Base-by-base conservation (phyloP, 2,329 filamentous ascomycete genomes). In the Onygenales sp. region DNA sequence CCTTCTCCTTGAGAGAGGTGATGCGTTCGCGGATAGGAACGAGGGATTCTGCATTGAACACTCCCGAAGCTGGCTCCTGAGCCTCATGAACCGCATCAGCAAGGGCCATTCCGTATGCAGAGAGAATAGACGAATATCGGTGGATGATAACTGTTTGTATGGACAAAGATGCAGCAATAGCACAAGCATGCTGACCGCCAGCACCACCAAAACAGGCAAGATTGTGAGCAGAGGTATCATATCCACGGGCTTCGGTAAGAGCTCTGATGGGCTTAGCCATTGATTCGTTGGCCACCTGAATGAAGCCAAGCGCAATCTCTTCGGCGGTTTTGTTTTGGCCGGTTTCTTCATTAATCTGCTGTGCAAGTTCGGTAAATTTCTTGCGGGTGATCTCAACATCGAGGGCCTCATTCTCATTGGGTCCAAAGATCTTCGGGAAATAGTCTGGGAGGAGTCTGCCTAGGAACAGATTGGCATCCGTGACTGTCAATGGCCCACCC, bases 361-460 rank as follows among this genome's bases (percentile, higher is more conserved):
- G 78, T 0, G 89, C 82, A 8, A 96, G 74, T 60, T 90, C 83
- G 57, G 86, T 78, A 56, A 96, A 87, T 1, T 88, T 78, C 61
- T 80, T 83, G 65, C 83, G 80, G 61, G 88, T 95, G 0, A 87
- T 86, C 53, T 86, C 79, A 1, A 81, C 75, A 64, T 95, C 90
- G 1, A 96, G 71, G 0, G 84, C 86, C 66, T 95, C 83, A 56
- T 95, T 78, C 65, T 96, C 91, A 45, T 91, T 86, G 67, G 88
- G 86, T 46, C 92, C 92, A 62, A 97, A 96, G 55, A 97, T 96
- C 67, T 91, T 92, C 0, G 92, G 92, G 69, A 97, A 97, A 76
- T 95, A 95, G 57, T 95, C 88, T 0, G 91, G 91, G 1, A 95
- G 71, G 3, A 97, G 74, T 27, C 92, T 82, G 0, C 91, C 91